Base-by-base conservation (phyloP, 768 basidiomycete species). In the Podaxis carcinomalis region DNA sequence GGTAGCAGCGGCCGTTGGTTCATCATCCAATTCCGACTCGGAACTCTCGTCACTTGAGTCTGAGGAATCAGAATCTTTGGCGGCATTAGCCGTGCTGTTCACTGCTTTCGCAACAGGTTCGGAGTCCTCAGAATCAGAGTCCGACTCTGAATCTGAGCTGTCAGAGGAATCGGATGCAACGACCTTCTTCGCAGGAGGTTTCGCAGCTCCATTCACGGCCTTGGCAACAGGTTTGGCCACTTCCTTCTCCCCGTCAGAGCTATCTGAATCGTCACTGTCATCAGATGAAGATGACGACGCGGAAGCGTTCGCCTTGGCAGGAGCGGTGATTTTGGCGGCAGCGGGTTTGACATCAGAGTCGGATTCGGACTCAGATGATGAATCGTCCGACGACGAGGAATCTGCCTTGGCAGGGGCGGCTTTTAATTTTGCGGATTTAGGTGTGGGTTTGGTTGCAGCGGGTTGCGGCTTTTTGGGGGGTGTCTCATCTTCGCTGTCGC, bases 211-310 rank as follows among this genome's bases (percentile, higher is more conserved):
- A 42, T 42, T 42, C 40, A 42, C 57, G 16, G 63, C 51, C 50
- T 65, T 67, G 3, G 59, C 57, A 25, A 69, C 60, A 23, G 65
- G 63, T 57, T 70, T 69, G 19, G 35, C 36, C 19, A 25, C 19
- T 54, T 36, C 21, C 40, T 67, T 65, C 14, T 65, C 64, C 14
- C 64, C 63, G 28, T 67, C 66, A 37, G 68, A 61, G 21, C 56
- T 50, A 23, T 70, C 70, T n/a, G 67, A 63, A 36, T 72, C 72
- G 36, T 70, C 69, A 37, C 68, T 68, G 28, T 68, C 68, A 4
- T 67, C 66, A 16, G 68, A 67, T 21, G 65, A 63, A 7, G 67
- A 66, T 21, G 64, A 59, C 40, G 65, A 32, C 14, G 64, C 28
- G 28, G 28, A 1, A 32, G 28, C 56, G 37, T 65, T 62, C 19